These are phyloP conservation scores for Typha latifolia DNA, from an alignment of 176 grass and related monocot species.

Conservation along the genomic window DNA sequence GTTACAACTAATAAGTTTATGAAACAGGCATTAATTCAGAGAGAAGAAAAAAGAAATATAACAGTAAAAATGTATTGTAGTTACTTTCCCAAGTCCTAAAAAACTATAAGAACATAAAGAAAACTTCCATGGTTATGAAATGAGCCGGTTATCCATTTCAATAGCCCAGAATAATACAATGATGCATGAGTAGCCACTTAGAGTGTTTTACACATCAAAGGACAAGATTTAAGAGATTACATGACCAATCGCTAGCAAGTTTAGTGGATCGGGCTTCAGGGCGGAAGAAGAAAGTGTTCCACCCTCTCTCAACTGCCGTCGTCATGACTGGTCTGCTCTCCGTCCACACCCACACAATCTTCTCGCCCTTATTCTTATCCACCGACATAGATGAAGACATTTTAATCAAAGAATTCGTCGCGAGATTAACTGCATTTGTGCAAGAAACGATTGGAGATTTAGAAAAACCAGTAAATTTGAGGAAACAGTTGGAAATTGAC, in stretches of 20 bases:
- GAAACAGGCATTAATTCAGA: background rate
- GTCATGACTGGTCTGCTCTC: constrained; percentile 71
- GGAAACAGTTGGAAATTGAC: background rate
- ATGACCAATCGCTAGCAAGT: constrained; percentile 68
- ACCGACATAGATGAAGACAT: constrained; percentile 16
- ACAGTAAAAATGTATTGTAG: too few relatives aligned
- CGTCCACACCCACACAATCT: constrained; percentile 90
- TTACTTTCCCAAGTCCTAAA: too few relatives aligned
- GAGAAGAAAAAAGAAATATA: too few relatives aligned
- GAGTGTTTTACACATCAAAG: too few relatives aligned
- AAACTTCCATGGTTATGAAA: too few relatives aligned
- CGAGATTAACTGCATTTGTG: background rate
- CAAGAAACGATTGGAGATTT: background rate
- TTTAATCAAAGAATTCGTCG: background rate
- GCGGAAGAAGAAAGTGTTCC: constrained; percentile 76
- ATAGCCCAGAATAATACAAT: too few relatives aligned
- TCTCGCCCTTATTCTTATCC: constrained; percentile 29
- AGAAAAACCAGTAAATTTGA: background rate
- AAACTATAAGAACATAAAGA: too few relatives aligned
- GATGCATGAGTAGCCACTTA: too few relatives aligned
- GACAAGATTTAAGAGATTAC: constrained; percentile 25
- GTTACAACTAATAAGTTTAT: background rate
- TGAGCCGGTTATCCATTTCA: too few relatives aligned
- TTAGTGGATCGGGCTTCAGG: constrained; percentile 43
- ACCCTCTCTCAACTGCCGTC: constrained; percentile 76